Evolutionary conservation across 768 basidiomycete genomes (phyloP).

Genomic region (Lentinus brumalis): DNA sequence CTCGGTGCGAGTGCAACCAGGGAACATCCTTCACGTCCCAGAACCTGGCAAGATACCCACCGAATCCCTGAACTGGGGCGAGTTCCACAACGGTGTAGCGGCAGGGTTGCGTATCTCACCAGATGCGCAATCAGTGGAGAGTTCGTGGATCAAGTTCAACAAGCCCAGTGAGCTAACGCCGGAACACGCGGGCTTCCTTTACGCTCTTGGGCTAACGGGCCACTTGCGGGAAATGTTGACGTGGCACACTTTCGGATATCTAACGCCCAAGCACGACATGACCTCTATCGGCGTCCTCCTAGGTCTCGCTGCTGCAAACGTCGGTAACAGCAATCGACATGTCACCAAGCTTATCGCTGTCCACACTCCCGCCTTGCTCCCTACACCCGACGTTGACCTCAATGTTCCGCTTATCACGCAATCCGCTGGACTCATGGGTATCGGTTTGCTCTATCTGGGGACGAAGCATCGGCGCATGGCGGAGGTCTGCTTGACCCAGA

Average conservation of each 20-base stretch:
- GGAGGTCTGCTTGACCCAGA: conserved; percentile 85
- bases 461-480: conserved; percentile 90
- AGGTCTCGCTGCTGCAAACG: conserved; percentile 89
- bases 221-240: conserved; percentile 88
- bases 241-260: conserved; percentile 94
- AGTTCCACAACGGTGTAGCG: conserved; percentile 97
- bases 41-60: conserved; percentile 71
- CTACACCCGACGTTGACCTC: conserved; percentile 82
- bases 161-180: conserved; percentile 88
- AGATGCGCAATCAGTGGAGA: conserved; percentile 75
- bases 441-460: conserved; percentile 89
- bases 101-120: conserved; percentile 85
- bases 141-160: conserved; percentile 96
- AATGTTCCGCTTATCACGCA: conserved; percentile 91
- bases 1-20: conserved; percentile 70
- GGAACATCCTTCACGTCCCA: conserved; percentile 62
- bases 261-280: conserved; percentile 94
- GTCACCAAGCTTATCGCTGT: conserved; percentile 91
- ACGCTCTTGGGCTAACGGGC: conserved; percentile 89
- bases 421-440: conserved; percentile 81
- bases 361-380: conserved; percentile 91
- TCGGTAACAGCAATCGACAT: conserved; percentile 82
- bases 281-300: conserved; percentile 93
- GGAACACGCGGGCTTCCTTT: conserved; percentile 95
- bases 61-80: conserved; percentile 88